Evolutionary conservation across 2,329 filamentous ascomycete genomes (phyloP).

Genomic region (Xylariaceae sp.): DNA sequence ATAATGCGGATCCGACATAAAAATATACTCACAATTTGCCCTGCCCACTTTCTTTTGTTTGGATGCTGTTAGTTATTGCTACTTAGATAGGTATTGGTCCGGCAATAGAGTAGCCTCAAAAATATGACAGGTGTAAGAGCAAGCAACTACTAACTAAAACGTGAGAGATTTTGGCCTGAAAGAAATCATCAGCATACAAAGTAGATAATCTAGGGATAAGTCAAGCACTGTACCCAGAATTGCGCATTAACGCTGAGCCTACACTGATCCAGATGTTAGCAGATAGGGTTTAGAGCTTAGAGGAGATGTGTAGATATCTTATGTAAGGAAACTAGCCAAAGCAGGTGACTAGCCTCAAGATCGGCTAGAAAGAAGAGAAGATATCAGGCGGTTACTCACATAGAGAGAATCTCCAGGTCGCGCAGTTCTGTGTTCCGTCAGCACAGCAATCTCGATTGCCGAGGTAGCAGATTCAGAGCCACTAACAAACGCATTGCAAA

Average conservation of each 20-base stretch:
- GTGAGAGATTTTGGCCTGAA: conserved; percentile 42
- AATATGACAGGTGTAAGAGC: not conserved
- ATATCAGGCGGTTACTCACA: conserved; percentile 30
- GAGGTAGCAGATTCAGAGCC: not conserved
- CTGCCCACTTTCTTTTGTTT: conserved; percentile 76
- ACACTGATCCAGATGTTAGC: conserved; percentile 49
- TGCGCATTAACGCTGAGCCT: conserved; percentile 92
- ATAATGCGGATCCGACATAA: not conserved
- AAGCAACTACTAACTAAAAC: conserved; percentile 25
- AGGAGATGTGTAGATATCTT: no score
- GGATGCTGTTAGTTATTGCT: not conserved
- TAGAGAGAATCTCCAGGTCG: conserved; percentile 89
- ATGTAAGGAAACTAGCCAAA: no score
- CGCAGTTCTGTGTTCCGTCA: conserved; percentile 62
- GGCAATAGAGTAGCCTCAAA: not conserved
- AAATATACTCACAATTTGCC: conserved; percentile 70
- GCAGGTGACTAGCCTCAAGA: not conserved
- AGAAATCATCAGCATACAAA: conserved; percentile 45
- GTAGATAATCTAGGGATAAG: not conserved
- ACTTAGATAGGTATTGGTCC: not conserved
- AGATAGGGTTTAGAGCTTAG: not conserved
- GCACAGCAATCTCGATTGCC: not conserved
- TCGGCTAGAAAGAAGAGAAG: not conserved
- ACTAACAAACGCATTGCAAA: conserved; percentile 30
- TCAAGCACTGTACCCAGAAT: conserved; percentile 69